Evolutionary conservation across 2,329 filamentous ascomycete genomes (phyloP), one percentile per base, ranked within the genome.

Genomic region (Ceratocystis papillata): DNA sequence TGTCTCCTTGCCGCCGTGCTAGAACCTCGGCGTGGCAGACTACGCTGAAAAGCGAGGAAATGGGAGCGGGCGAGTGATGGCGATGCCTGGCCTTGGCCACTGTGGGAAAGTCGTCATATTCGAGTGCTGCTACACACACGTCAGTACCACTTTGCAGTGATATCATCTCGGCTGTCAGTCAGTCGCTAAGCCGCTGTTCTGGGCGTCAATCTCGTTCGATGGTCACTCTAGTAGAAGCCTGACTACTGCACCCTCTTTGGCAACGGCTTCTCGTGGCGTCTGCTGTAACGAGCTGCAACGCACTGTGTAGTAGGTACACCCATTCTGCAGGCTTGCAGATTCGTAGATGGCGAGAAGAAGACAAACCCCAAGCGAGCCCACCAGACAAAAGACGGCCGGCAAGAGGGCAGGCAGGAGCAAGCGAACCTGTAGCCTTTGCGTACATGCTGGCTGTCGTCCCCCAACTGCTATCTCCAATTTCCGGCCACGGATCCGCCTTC

Each of bases 191-290:
- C 63, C 53, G 63, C 45, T 41, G 55, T 65, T 65, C 50, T 65
- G n/a, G 53, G 48, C 63, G 55, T 65, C 50, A 59, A 22, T 8
- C 48, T 65, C 63, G 63, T 65, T 65, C 63, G 63, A 65, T 65
- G 41, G 20, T 48, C 20, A 41, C 48, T 60, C 53, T 17, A 60
- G 44, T n/a, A 15, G 10, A 44, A 25, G 25, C 45, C 17, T 25
- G 48, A 28, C 15, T 12, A 41, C 37, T 41, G 37, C 37, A 41
- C 10, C 1, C 10, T 53, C 8, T 53, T 53, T 53, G 48, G 48
- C 48, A 6, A 25, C 25, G 22, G 48, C 10, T 15, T 53, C 25
- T 15, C 25, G 48, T 53, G 48, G 48, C 20, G 48, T 25, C 8
- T 25, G 20, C 48, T 53, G 48, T 53, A 25, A 15, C 5, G 10